Conservation (phyloP, 441 rosid genomes). For the Corymbia calophylla region DNA sequence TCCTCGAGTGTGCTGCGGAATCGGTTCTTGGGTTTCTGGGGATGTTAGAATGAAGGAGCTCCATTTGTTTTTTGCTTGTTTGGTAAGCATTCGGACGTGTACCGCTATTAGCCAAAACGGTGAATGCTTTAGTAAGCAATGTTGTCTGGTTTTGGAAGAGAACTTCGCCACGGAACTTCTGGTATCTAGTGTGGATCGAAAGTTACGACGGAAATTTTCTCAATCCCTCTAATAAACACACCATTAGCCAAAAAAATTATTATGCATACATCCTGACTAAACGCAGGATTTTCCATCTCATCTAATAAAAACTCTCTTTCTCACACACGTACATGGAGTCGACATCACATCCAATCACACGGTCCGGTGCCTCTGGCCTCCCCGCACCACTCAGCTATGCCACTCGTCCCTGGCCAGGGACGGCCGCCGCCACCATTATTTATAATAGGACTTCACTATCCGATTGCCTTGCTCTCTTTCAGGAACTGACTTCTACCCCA, state of each 20-base stretch:
- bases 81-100: background rate
- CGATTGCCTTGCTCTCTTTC: background rate
- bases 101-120: background rate
- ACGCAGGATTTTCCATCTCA: background rate
- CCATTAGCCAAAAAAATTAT: background rate
- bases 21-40: background rate
- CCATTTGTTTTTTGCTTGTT: background rate
- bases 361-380: background rate
- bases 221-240: background rate
- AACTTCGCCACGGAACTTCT: background rate
- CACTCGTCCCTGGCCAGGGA: background rate
- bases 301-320: background rate
- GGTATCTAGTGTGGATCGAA: background rate
- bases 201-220: background rate
- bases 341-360: background rate
- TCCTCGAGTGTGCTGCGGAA: background rate
- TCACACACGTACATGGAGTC: background rate
- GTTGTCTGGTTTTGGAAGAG: background rate
- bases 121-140: accelerated
- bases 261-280: too few species aligned
- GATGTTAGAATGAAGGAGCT: background rate
- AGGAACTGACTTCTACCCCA: background rate
- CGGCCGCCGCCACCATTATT: background rate
- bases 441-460: background rate
- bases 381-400: background rate